Evolutionary conservation across 768 basidiomycete species (phyloP), one percentile per base, ranked within the genome.

Genomic region (Hygrocybe punicea): DNA sequence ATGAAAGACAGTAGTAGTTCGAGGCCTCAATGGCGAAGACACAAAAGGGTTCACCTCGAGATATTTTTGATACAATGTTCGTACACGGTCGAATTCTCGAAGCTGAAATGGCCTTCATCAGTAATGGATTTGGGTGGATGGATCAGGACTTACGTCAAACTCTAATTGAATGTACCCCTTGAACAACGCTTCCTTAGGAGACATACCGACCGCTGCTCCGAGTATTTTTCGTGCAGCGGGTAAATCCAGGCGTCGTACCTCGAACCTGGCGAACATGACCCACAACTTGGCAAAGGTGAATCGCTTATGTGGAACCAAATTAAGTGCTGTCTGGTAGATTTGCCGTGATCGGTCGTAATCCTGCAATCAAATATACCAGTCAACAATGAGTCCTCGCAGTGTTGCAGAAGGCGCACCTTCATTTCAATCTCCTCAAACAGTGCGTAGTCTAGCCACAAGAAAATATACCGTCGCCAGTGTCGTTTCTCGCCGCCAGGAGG

Each of bases 221-320:
- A 99, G 74, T 42, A 95, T 81, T 70, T 92, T 98, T 44, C 96
- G 81, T 3, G 95, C 96, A 23, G 92, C 85, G 16, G 78, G 73
- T 40, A 99, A 73, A 57, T 97, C 87, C 34, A 95, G 76, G 52
- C 83, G 82, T 45, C 97, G 83, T 7, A 97, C 75, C 71, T 98
- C 97, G 62, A 98, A 98, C 61, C 88, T 85, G 5, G 96, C 93
- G 62, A 88, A 96, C 76, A 90, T 82, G 17, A 91, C 71, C 97
- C 97, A 99, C 10, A 98, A 75, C 73, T 99, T 99, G 3, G 97
- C 91, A 63, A 99, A 99, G 0, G 97, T 98, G 71, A 99, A 99
- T 58, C 87, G 84, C 67, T 96, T 96, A 71, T 99, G 96, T 0
- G 97, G 97, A 2, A 98, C 87, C 21, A 98, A 85, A 57, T 82